Base-by-base conservation (phyloP, 2,329 filamentous ascomycete species). In the Aspergillus proliferans region DNA sequence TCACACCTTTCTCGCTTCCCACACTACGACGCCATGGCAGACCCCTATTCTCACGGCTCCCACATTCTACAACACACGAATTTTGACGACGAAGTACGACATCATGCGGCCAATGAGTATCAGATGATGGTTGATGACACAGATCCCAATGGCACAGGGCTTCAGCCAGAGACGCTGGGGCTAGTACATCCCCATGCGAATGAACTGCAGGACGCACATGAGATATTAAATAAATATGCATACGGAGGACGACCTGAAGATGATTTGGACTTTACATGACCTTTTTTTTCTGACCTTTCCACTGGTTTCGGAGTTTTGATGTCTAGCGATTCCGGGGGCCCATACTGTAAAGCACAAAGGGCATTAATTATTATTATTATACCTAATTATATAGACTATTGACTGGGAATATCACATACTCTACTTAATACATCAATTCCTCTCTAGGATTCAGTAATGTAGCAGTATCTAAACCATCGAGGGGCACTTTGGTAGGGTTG, bases 1-100 rank as follows among this genome's bases (percentile, higher is more conserved):
- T 64, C 72, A 30, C 71, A 74, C 46, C 62, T 76, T 3, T 61
- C 68, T 28, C 61, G 68, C 18, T 72, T 70, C 43, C 68, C 68
- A 46, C 61, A 68, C 19, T 68, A 72, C 43, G 67, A 66, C 45
- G 54, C 61, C 34, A 68, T 72, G 49, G 30, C 55, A 8, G 61
- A 67, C 47, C 64, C 64, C 1, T 72, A 70, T 49, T 57, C 59
- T 3, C 63, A 66, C 18, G 58, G 57, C 5, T 47, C 62, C 1
- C 66, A 69, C 34, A 58, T 51, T 38, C 53, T 72, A 44, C 56
- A 60, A 19, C 60, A 66, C 39, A 50, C 62, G 4, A 64, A 60
- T 41, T 72, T 71, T 53, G 68, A 70, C 34, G 68, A 69, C 39
- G 58, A 66, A 19, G 62, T 71, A 49, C 66, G 69, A 21, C 67